These are phyloP conservation scores for Orobanche coerulescens DNA, from an alignment of 257 asterid genomes.

Conservation along the genomic window DNA sequence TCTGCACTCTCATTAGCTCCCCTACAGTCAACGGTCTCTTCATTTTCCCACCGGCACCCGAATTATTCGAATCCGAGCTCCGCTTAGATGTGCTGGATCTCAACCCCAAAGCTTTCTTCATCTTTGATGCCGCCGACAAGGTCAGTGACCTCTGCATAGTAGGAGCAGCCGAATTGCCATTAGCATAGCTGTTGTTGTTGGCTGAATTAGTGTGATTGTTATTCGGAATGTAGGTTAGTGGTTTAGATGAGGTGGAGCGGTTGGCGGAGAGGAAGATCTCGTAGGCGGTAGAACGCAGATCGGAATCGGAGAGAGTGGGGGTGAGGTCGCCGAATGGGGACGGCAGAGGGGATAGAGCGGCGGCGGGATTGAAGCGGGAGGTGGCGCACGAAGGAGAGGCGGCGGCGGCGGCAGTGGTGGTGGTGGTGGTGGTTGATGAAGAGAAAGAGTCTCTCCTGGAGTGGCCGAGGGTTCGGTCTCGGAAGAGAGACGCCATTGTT, in stretches of 20 bases:
- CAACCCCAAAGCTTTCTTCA: conserved; percentile 95
- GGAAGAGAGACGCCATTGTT: conserved; percentile 91
- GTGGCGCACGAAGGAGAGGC: conserved; percentile 44
- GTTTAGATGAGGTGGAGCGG: conserved; percentile 58
- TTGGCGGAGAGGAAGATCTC: conserved; percentile 89
- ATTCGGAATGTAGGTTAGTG: conserved; percentile 47
- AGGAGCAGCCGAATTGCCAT: conserved; percentile 27
- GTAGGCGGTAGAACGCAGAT: conserved; percentile 75
- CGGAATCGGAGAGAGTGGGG: conserved; percentile 54
- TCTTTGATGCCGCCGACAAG: conserved; percentile 89
- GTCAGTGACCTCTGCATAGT: conserved; percentile 70
- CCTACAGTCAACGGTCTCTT: conserved; percentile 79
- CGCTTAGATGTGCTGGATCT: conserved; percentile 59
- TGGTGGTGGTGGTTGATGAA: conserved; percentile 28
- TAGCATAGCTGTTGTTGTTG: background rate
- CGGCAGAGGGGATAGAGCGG: conserved; percentile 49
- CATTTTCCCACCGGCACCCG: conserved; percentile 52
- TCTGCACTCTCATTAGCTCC: conserved; percentile 84
- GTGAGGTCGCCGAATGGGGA: conserved; percentile 71
- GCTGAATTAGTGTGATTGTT: conserved; percentile 24
- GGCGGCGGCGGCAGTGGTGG: conserved; percentile 32
- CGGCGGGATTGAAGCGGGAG: conserved; percentile 41
- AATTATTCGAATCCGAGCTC: conserved; percentile 44
- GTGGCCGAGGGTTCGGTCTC: conserved; percentile 70
- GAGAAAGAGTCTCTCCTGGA: conserved; percentile 59